Base-by-base conservation (phyloP, 179 eudicot species). In the Beta lomatogona region DNA sequence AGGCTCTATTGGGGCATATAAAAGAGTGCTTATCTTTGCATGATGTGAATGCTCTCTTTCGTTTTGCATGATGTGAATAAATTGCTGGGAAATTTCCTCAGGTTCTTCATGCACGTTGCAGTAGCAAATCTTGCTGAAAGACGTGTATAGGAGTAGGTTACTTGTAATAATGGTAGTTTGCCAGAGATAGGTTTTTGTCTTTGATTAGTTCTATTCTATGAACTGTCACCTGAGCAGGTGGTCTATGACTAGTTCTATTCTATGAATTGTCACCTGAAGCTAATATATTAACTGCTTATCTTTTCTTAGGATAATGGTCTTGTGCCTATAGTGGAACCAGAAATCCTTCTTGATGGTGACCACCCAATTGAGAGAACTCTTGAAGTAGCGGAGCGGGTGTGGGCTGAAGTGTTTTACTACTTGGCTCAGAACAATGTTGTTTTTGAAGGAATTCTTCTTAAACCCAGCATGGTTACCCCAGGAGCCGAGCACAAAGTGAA, bases 401-500 rank as follows among this genome's bases (percentile, higher is more conserved):
- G 93, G 93, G 90, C 93, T 19, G 91, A 90, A 73, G 93, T 90
- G 21, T 89, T 90, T 80, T 87, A 73, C 84, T 89, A 90, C 86
- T 77, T 90, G 75, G 89, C 91, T 61, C 77, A 89, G 77, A 89
- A 89, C 89, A 89, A 89, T 78, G 91, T 90, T 71, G 44, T 90
- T 77, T 90, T 83, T 54, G 93, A 90, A 81, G 93, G 91, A 21
- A 90, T 90, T 73, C 88, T 90, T 71, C 89, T 89, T 46, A 89
- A 90, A 86, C 93, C 91, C 10, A 89, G 93, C 82, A 90, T 89
- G 91, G 91, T 90, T 18, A 90, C 93, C 41, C 93, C 89, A 9
- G 91, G 93, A 60, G 91, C 93, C 2, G 91, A 90, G 60, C 86
- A 86, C 89, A 90, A 90, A 82, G 86, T 86, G 55, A 86, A 77